Evolutionary conservation across 2,329 filamentous ascomycete species (phyloP).

Genomic region (Geosmithia morbida): DNA sequence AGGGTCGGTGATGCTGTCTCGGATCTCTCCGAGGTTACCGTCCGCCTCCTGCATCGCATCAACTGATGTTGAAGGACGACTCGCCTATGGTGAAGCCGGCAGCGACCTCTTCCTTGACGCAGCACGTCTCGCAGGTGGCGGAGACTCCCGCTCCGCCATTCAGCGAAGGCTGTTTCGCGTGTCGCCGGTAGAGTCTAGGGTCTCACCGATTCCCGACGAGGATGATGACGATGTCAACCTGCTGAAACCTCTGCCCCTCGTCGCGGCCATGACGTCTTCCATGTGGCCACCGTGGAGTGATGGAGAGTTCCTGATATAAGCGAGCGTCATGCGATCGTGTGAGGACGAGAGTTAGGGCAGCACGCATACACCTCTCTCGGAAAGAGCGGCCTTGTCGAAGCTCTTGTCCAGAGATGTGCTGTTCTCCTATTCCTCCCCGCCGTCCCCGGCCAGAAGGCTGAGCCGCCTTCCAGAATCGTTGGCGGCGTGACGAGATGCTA

Average conservation of each 20-base stretch:
- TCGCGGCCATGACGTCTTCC: too few relatives aligned
- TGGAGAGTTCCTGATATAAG: too few relatives aligned
- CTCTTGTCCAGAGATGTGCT: constrained; percentile 20
- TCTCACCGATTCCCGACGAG: too few relatives aligned
- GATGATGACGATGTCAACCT: too few relatives aligned
- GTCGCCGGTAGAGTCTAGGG: too few relatives aligned
- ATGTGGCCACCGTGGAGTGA: not conserved
- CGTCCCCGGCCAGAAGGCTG: not conserved
- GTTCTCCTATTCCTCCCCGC: constrained; percentile 6
- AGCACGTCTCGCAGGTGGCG: constrained; percentile 32
- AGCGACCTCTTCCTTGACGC: constrained; percentile 29
- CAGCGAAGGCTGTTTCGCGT: too few relatives aligned
- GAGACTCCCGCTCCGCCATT: constrained; percentile 17
- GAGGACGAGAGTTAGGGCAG: constrained; percentile 6
- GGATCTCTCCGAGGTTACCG: constrained; percentile 5
- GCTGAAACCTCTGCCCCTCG: too few relatives aligned
- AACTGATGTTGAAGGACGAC: constrained; percentile 21
- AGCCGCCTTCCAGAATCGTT: not conserved
- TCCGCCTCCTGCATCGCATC: constrained; percentile 19
- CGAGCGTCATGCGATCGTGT: too few relatives aligned
- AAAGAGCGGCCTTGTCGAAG: constrained; percentile 22
- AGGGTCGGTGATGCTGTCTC: constrained; percentile 8
- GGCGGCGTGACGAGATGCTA: not conserved
- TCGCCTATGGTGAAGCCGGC: constrained; percentile 23
- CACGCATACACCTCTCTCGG: constrained; percentile 15